Percentiles rank a stretch among this genome's conserved stretches.
These are phyloP conservation scores for Suillus brevipes DNA, from an alignment of 768 basidiomycete species.

Conservation along the genomic window DNA sequence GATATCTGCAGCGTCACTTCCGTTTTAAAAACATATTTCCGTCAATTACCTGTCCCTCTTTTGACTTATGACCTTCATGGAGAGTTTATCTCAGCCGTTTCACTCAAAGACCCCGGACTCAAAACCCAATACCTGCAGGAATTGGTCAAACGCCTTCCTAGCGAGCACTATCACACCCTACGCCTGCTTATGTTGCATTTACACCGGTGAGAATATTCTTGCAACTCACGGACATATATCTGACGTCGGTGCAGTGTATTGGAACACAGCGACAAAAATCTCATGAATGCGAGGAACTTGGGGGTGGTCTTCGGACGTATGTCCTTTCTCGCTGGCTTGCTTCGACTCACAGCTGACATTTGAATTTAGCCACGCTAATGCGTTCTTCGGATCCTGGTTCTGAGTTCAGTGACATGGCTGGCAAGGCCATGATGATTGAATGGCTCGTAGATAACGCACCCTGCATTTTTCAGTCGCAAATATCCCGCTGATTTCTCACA, in stretches of 20 bases:
- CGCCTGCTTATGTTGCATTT: conserved; percentile 84
- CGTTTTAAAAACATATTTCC: conserved; percentile 95
- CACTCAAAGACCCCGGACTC: conserved; percentile 59
- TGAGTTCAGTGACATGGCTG: conserved; percentile 98
- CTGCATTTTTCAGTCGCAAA: conserved; percentile 40
- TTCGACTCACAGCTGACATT: conserved; percentile 8
- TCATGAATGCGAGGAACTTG: conserved; percentile 93
- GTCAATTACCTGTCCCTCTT: conserved; percentile 86
- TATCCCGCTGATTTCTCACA: conserved; percentile 15
- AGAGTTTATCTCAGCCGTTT: conserved; percentile 77
- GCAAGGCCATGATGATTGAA: conserved; percentile 89
- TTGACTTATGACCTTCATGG: conserved; percentile 91
- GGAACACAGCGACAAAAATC: conserved; percentile 67
- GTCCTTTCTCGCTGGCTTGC: conserved; percentile 27
- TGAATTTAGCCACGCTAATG: conserved; percentile 84
- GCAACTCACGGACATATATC: not conserved
- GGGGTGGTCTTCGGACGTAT: conserved; percentile 98
- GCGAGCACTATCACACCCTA: conserved; percentile 86
- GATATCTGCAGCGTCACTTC: conserved; percentile 97
- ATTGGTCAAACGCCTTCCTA: conserved; percentile 75
- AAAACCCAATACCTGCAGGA: conserved; percentile 65
- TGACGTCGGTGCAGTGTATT: conserved; percentile 46
- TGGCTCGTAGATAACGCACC: conserved; percentile 93
- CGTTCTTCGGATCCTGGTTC: conserved; percentile 80
- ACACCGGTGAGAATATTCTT: conserved; percentile 56